These are phyloP conservation scores for Pachyrhizus erosus DNA, from an alignment of 306 rosid species.

Conservation along the genomic window DNA sequence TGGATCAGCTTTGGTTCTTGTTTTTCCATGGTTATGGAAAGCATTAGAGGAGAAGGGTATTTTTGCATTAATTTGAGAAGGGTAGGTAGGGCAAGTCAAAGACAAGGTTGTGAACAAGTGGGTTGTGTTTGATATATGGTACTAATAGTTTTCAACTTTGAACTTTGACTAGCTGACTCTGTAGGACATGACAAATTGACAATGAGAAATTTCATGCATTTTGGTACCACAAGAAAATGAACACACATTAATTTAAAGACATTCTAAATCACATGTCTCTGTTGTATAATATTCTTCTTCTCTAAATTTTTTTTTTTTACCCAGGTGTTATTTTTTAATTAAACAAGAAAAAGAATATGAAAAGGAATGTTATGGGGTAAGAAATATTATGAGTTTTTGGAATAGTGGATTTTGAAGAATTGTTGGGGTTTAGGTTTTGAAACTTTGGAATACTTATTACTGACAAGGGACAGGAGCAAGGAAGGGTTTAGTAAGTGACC, in stretches of 20 bases:
- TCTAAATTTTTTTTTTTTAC: background rate
- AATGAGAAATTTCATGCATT: slow-evolving; percentile 23
- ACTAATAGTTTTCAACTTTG: background rate
- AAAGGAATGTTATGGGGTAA: background rate
- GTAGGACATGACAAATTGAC: slow-evolving; percentile 3
- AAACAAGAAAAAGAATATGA: background rate
- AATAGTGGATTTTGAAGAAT: background rate
- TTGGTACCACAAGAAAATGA: background rate
- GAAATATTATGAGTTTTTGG: too few relatives aligned
- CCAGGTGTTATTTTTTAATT: background rate
- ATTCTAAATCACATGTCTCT: background rate
- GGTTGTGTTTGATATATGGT: background rate
- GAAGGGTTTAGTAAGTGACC: background rate
- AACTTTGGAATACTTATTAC: background rate
- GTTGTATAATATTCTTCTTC: background rate
- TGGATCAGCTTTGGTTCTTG: slow-evolving; percentile 18
- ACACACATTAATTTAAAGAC: background rate
- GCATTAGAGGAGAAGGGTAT: background rate
- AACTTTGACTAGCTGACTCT: slow-evolving; percentile 10
- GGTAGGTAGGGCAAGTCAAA: slow-evolving; percentile 21
- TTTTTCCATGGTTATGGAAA: slow-evolving; percentile 30
- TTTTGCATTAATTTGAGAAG: slow-evolving; percentile 3
- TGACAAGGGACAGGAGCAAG: background rate
- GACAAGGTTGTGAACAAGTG: slow-evolving; percentile 4
- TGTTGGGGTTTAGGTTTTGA: background rate